phyloP scores from a whole-genome alignment of 805 yeast species.

The Myxozyma geophila region DNA sequence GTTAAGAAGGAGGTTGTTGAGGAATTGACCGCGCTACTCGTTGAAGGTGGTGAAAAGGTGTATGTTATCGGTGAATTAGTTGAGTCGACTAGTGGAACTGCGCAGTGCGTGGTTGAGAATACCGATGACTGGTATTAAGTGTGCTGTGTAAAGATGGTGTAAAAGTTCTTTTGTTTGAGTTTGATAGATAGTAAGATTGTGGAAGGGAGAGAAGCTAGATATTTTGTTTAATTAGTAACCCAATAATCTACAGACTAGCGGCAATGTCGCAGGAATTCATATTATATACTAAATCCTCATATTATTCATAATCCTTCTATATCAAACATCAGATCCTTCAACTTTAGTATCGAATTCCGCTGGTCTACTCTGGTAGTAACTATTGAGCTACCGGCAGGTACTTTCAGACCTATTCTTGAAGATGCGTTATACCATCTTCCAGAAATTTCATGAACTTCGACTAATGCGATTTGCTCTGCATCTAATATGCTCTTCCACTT shows the following conservation, averaged over 20 bases:
- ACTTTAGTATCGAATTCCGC: not conserved
- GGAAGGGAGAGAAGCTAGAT: no score
- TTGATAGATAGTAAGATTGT: not conserved
- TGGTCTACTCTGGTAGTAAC: not conserved
- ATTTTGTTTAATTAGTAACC: no score
- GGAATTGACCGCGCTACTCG: constrained; percentile 57
- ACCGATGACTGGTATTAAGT: constrained; percentile 50
- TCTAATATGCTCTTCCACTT: not conserved
- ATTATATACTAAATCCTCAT: no score
- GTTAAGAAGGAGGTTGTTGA: constrained; percentile 72
- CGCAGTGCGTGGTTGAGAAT: constrained; percentile 62
- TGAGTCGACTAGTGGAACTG: constrained; percentile 35
- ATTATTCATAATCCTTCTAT: not conserved
- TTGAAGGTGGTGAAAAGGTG: constrained; percentile 73
- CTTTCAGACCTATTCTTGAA: not conserved
- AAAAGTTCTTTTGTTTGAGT: not conserved
- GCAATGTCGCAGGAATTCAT: no score
- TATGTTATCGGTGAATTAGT: constrained; percentile 67
- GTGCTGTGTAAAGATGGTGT: not conserved
- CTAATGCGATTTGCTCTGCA: not conserved
- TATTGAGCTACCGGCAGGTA: not conserved
- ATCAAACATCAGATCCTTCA: constrained; percentile 3
- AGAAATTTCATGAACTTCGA: not conserved
- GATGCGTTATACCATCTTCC: not conserved
- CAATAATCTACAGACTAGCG: no score